Conservation (phyloP, 495 filamentous ascomycete genomes). For the Daldinia caldariorum region DNA sequence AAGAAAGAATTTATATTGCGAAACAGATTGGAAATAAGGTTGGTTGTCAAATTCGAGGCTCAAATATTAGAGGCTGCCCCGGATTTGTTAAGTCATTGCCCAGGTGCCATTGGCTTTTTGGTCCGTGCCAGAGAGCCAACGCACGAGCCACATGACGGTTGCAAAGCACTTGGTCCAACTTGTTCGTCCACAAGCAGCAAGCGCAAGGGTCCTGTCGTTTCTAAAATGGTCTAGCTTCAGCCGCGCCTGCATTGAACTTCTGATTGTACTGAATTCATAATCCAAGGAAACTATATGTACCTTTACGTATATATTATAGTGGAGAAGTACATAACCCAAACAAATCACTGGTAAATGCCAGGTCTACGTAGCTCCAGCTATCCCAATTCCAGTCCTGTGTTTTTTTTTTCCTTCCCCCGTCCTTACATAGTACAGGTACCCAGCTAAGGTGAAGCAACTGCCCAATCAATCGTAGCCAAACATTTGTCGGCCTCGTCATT, state of each 20-base stretch:
- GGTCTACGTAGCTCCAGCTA: conserved; percentile 37
- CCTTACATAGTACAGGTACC: conserved; percentile 26
- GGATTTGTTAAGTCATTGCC: conserved; percentile 18
- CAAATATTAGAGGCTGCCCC: conserved; percentile 32
- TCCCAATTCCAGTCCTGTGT: conserved; percentile 32
- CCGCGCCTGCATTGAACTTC: conserved; percentile 27
- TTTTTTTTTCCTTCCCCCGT: conserved; percentile 30
- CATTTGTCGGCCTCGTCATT: conserved; percentile 48
- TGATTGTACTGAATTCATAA: conserved; percentile 1
- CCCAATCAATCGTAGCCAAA: conserved; percentile 48
- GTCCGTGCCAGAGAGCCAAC: conserved; percentile 17
- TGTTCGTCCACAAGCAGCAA: conserved; percentile 19
- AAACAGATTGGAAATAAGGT: conserved; percentile 9
- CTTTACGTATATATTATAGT: neutral
- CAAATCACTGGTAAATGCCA: conserved; percentile 13
- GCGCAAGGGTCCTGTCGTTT: conserved; percentile 32
- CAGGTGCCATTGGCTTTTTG: conserved; percentile 20
- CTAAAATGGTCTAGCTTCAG: conserved; percentile 36
- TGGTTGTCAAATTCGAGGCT: conserved; percentile 16
- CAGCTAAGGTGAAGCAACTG: conserved; percentile 34
- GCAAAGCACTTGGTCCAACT: conserved; percentile 26
- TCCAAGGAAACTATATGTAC: neutral
- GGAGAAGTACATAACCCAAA: neutral
- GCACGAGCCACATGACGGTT: conserved; percentile 34
- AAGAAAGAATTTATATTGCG: neutral